Percentiles rank a stretch among this genome's conserved stretches.
These are phyloP conservation scores for Boletus bicolor DNA, from an alignment of 768 basidiomycete genomes.

Conservation along the genomic window DNA sequence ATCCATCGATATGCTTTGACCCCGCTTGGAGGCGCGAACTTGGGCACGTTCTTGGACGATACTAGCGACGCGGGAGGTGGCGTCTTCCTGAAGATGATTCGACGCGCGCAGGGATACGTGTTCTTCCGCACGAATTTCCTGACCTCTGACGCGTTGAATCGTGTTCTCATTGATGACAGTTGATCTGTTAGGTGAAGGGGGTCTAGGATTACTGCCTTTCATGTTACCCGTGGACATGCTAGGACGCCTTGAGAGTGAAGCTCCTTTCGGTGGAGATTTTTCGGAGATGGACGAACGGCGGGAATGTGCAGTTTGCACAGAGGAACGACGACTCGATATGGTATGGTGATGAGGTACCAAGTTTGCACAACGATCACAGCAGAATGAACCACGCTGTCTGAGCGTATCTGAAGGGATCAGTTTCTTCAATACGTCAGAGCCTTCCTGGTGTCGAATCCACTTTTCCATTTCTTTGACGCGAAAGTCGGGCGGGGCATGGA, in stretches of 20 bases:
- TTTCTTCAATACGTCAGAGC: slow-evolving; percentile 25
- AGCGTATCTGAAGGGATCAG: slow-evolving; percentile 16
- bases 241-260: slow-evolving; percentile 20
- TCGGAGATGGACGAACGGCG: slow-evolving; percentile 28
- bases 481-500: slow-evolving; percentile 70
- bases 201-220: background rate
- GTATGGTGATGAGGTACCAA: slow-evolving; percentile 32
- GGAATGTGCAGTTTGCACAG: slow-evolving; percentile 22
- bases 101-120: slow-evolving; percentile 7
- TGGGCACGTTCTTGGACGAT: slow-evolving; percentile 14
- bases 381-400: slow-evolving; percentile 30
- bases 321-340: slow-evolving; percentile 27
- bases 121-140: slow-evolving; percentile 21
- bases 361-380: slow-evolving; percentile 35
- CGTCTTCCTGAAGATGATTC: slow-evolving; percentile 13
- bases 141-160: slow-evolving; percentile 8
- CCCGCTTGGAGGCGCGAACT: slow-evolving; percentile 8
- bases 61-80: slow-evolving; percentile 7
- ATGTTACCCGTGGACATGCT: slow-evolving; percentile 9
- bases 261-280: slow-evolving; percentile 8
- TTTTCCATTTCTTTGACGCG: slow-evolving; percentile 76
- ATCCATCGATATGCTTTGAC: slow-evolving; percentile 19
- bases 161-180: slow-evolving; percentile 6
- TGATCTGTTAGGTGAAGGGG: slow-evolving; percentile 16
- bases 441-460: slow-evolving; percentile 59